These are phyloP conservation scores for Hibiscus syriacus DNA, from an alignment of 345 rosid genomes.

Conservation along the genomic window DNA sequence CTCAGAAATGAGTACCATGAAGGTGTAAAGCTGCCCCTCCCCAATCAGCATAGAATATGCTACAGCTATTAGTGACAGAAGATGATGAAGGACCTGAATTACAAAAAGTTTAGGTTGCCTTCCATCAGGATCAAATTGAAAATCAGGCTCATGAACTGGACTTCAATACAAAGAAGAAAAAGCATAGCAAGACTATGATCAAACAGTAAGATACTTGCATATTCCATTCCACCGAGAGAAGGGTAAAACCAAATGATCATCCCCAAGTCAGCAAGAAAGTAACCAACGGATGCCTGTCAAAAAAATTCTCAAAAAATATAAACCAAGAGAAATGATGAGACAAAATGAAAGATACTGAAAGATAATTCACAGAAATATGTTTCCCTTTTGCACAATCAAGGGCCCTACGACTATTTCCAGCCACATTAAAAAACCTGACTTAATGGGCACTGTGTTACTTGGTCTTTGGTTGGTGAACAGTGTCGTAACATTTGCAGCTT, in stretches of 20 bases:
- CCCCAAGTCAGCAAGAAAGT: slow-evolving; percentile 44
- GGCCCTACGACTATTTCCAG: background rate
- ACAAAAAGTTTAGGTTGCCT: background rate
- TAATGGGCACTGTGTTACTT: background rate
- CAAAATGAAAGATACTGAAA: background rate
- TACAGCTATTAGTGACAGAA: slow-evolving; percentile 33
- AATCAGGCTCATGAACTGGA: background rate
- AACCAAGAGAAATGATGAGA: background rate
- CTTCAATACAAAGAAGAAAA: background rate
- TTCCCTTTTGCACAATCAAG: background rate
- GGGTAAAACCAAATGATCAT: slow-evolving; percentile 63
- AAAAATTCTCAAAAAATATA: slow-evolving; percentile 1
- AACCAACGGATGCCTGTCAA: slow-evolving; percentile 50
- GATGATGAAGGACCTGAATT: slow-evolving; percentile 49
- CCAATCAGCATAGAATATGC: slow-evolving; percentile 48
- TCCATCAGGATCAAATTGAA: background rate
- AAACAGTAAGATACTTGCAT: slow-evolving; percentile 28
- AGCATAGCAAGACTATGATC: background rate
- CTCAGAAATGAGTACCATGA: slow-evolving; percentile 55
- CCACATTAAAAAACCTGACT: background rate
- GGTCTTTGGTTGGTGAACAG: background rate
- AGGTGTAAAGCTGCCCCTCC: slow-evolving; percentile 51
- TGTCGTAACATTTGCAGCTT: background rate
- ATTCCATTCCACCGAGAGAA: slow-evolving; percentile 54
- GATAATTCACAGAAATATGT: background rate